Evolutionary conservation across 2,329 filamentous ascomycete species (phyloP).

Genomic region (Beauveria sp.): DNA sequence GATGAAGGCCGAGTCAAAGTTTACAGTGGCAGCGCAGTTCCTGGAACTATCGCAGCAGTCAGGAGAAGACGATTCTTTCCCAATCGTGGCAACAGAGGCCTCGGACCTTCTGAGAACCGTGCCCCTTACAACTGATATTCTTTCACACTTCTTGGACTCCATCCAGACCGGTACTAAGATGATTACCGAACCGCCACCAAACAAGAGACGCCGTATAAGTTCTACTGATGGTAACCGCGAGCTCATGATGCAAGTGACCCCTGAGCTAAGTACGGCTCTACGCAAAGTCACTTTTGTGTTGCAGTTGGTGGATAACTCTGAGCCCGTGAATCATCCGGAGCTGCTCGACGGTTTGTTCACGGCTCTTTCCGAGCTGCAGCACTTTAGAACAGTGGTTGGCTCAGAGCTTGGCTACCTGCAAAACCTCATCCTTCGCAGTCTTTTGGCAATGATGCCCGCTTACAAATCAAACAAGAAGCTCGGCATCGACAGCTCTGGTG

Average conservation of each 20-base stretch:
- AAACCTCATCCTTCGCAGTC: constrained; percentile 71
- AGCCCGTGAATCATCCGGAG: constrained; percentile 65
- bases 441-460: constrained; percentile 75
- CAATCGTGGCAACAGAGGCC: constrained; percentile 48
- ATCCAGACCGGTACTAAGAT: constrained; percentile 68
- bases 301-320: constrained; percentile 77
- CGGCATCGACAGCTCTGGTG: constrained; percentile 67
- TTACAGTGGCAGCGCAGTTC: constrained; percentile 53
- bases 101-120: constrained; percentile 66
- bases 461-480: constrained; percentile 55
- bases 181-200: constrained; percentile 62
- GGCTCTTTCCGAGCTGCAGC: constrained; percentile 77
- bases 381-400: constrained; percentile 70
- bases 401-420: constrained; percentile 89
- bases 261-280: constrained; percentile 60
- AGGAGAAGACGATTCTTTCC: constrained; percentile 23
- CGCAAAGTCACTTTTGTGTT: constrained; percentile 78
- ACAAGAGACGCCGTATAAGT: constrained; percentile 74
- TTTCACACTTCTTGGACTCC: constrained; percentile 64
- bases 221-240: constrained; percentile 58
- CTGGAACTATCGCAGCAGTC: constrained; percentile 51
- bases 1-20: constrained; percentile 57
- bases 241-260: constrained; percentile 52
- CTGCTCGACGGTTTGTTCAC: constrained; percentile 75
- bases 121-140: constrained; percentile 63